Evolutionary conservation across 2,329 filamentous ascomycete genomes (phyloP).

Genomic region (Gyromitra esculenta): DNA sequence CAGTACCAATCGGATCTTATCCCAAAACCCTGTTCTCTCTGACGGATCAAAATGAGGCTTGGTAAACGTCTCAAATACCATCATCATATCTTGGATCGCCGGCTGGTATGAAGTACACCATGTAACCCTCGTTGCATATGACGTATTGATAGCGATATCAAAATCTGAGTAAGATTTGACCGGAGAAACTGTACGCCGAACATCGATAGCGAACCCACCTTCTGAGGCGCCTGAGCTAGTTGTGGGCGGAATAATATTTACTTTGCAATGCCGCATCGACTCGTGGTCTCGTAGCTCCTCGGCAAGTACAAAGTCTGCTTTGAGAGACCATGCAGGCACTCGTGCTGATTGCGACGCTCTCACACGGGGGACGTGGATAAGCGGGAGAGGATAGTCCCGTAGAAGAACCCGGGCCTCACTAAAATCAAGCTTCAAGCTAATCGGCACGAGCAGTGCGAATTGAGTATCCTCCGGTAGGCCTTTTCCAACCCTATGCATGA

Average conservation of each 20-base stretch:
- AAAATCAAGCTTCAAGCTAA: constrained; percentile 89
- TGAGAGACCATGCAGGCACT: constrained; percentile 81
- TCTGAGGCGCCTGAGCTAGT: constrained; percentile 66
- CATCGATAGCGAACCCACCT: constrained; percentile 81
- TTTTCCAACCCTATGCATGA: constrained; percentile 90
- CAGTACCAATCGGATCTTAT: constrained; percentile 93
- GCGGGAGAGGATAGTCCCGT: constrained; percentile 90
- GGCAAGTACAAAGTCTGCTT: constrained; percentile 91
- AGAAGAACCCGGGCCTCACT: constrained; percentile 86
- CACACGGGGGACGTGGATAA: constrained; percentile 87
- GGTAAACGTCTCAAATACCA: constrained; percentile 96
- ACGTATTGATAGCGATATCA: constrained; percentile 89
- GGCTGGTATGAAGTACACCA: constrained; percentile 99
- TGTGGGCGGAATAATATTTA: constrained; percentile 82
- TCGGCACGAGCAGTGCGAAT: constrained; percentile 87
- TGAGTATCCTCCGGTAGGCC: constrained; percentile 92
- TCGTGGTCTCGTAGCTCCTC: constrained; percentile 87
- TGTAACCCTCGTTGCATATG: constrained; percentile 88
- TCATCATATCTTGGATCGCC: constrained; percentile 99
- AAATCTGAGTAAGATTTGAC: constrained; percentile 98
- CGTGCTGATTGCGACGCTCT: constrained; percentile 81
- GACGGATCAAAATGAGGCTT: constrained; percentile 95
- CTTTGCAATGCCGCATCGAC: constrained; percentile 80
- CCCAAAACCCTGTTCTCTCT: constrained; percentile 96
- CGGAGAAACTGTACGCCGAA: constrained; percentile 88